Evolutionary conservation across 108 stramenopile species (phyloP), one percentile per base, ranked within the genome.

Genomic region (Pseudonitzschia delicatissima): DNA sequence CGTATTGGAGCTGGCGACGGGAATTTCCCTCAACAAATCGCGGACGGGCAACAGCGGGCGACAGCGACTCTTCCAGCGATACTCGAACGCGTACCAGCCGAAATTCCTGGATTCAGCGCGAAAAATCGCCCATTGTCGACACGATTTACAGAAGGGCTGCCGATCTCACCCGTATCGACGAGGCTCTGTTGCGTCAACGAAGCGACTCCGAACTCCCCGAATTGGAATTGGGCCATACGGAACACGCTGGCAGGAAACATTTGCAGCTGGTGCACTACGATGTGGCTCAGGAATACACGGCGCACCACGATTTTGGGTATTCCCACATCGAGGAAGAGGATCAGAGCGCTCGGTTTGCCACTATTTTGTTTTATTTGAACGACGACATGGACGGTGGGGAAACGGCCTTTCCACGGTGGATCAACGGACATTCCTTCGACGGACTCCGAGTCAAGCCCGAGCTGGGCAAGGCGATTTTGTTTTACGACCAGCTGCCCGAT

Each of bases 201-300:
- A 74, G 69, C 0, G 27, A 39, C 13, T 61, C 75, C 2, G 90
- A 94, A 62, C 42, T 60, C 21, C 81, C 87, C 12, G 64, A 87
- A 5, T 17, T 86, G 36, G 37, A 66, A 4, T n/a, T n/a, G n/a
- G n/a, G n/a, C n/a, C n/a, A n/a, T n/a, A 78, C 76, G 1, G 77
- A 66, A 52, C 11, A 60, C 0, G 70, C 81, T 8, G 59, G 88
- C 39, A 84, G 82, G 15, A 95, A 97, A 77, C 62, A 75, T 0
- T 51, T 97, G n/a, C 96, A 97, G 70, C 68, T 96, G 47, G 95
- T 97, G 0, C 94, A 93, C 63, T 97, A 97, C 71, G 81, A 66
- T 37, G 32, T 59, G 2, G 68, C 66, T 0, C 92, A 96, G 55
- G 87, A 93, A 67, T 96, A 96, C 61, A 94, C 91, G 0, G 73